phyloP scores from a whole-genome alignment of 306 rosid genomes.

The Prosopis cineraria region DNA sequence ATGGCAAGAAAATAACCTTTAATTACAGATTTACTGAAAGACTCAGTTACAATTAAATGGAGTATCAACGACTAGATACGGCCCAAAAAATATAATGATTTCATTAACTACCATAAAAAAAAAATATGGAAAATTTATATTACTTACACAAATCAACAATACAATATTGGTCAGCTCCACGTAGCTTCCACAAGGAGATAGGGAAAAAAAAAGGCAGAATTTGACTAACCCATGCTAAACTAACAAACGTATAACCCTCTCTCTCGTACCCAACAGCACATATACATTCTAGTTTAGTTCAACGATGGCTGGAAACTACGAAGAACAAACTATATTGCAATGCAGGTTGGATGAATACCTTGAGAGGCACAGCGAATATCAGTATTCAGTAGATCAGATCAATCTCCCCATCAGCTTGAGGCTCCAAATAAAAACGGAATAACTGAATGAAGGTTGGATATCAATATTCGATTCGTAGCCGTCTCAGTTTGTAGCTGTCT shows the following conservation, averaged over 20 bases:
- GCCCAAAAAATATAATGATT: not conserved
- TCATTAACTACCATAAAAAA: not conserved
- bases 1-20: not conserved
- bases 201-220: slow-evolving; percentile 16
- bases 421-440: not conserved
- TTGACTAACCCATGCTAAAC: slow-evolving; percentile 29
- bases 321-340: slow-evolving; percentile 38
- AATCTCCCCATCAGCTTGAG: slow-evolving; percentile 36
- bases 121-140: slow-evolving; percentile 33
- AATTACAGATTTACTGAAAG: not conserved
- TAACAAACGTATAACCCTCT: slow-evolving; percentile 2
- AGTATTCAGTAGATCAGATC: slow-evolving; percentile 22
- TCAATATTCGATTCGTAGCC: slow-evolving; percentile 75
- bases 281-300: slow-evolving; percentile 31
- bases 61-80: not conserved
- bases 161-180: slow-evolving; percentile 40
- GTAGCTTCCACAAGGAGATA: not conserved
- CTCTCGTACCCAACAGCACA: slow-evolving; percentile 30
- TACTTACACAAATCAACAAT: slow-evolving; percentile 48
- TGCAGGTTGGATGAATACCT: slow-evolving; percentile 28
- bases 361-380: slow-evolving; percentile 12
- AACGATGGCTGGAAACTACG: slow-evolving; percentile 32
- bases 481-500: slow-evolving; percentile 72
- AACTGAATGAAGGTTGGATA: slow-evolving; percentile 10
- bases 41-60: not conserved